Base-by-base conservation (phyloP, 768 basidiomycete genomes). In the Russula emetica region DNA sequence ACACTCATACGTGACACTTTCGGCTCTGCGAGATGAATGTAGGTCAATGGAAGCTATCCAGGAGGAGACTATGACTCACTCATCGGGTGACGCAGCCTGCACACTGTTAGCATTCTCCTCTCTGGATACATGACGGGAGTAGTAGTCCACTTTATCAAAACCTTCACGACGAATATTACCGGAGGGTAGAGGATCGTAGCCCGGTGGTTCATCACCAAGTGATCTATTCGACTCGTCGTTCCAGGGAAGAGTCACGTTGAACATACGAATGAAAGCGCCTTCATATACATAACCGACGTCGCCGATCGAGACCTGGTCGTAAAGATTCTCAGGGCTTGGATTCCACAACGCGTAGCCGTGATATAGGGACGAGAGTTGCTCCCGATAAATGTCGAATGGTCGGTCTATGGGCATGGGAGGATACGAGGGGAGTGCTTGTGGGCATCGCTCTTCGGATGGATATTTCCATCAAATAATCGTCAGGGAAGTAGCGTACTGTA, bases 221-320 rank as follows among this genome's bases (percentile, higher is more conserved):
- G 0, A 52, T 8, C 6, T 10, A 26, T 62, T 49, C 28, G 24
- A 62, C 22, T 62, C 4, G 22, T 62, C 4, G 22, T 58, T 36
- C 53, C 40, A 53, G 2, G 50, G 50, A 44, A 52, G 51, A 2
- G 62, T 54, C 20, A 50, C 54, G 18, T 68, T 69, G 62, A 69
- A 67, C 34, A 69, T 59, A 30, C 64, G 58, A 55, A 52, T 26
- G 34, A 70, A 70, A 36, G 47, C 38, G 8, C 68, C 69, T 1
- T 62, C 30, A 5, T 32, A 13, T 5, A 69, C 42, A 32, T 60
- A 69, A 11, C 69, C 69, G 30, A 70, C 69, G 45, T 70, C 68
- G 18, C 66, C 68, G 28, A 69, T 56, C 5, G 36, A 38, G 56
- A 69, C 68, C 0, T 22, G 42, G 11, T 66, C 60, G 36, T 70